A percentile compares a stretch with the other conserved stretches of the same genome.
phyloP scores from a whole-genome alignment of 2,329 filamentous ascomycete species.

The Bipolaris cookei region DNA sequence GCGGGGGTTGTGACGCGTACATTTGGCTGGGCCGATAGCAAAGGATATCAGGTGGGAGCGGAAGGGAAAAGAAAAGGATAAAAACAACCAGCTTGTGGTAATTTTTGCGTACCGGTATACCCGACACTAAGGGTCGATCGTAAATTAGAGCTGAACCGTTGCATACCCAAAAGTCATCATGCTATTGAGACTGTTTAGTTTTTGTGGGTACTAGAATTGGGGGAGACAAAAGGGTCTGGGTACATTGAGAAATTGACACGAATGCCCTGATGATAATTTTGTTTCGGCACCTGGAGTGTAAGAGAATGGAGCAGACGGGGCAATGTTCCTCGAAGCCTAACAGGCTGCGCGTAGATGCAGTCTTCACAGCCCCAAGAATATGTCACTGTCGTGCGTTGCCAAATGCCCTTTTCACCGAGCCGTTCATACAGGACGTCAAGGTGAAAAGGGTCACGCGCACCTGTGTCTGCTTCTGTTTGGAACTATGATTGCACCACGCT shows the following conservation, averaged over 20 bases:
- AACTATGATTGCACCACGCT: slow-evolving; percentile 7
- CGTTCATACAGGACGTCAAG: background rate
- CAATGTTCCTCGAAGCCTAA: slow-evolving; percentile 10
- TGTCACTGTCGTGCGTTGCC: slow-evolving; percentile 1
- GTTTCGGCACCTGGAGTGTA: background rate
- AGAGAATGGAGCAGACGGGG: slow-evolving; percentile 11
- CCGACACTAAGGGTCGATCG: slow-evolving; percentile 2
- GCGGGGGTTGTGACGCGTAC: slow-evolving; percentile 11
- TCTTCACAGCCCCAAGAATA: background rate
- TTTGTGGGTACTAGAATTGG: background rate
- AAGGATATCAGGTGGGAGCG: slow-evolving; percentile 2
- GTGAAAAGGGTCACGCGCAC: slow-evolving; percentile 7
- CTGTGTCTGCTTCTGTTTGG: background rate
- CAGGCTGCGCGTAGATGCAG: slow-evolving; percentile 3
- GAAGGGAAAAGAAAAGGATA: background rate
- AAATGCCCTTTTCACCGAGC: background rate
- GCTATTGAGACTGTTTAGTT: background rate
- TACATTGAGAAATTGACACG: slow-evolving; percentile 1
- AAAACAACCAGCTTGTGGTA: slow-evolving; percentile 1
- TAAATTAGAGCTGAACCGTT: slow-evolving; percentile 1
- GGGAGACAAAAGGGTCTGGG: background rate
- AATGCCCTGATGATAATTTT: background rate
- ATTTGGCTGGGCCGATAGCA: slow-evolving; percentile 10
- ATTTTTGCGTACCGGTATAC: background rate
- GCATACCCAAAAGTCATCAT: background rate